A percentile compares a stretch with the other conserved stretches of the same genome.
These are phyloP conservation scores for Stephanodiscus minutulus DNA, from an alignment of 108 stramenopile species.

Conservation along the genomic window DNA sequence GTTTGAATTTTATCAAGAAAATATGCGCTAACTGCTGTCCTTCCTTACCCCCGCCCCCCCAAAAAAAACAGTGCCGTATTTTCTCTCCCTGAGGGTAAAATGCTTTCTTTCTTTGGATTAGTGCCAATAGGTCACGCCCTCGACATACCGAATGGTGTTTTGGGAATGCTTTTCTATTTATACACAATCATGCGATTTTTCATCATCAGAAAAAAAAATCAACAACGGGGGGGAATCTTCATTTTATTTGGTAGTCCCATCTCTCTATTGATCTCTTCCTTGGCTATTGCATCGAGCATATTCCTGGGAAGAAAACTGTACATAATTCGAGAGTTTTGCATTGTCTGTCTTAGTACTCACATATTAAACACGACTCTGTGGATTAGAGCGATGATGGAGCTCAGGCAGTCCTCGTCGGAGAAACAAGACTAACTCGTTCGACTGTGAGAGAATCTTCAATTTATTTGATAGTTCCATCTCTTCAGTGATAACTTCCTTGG, in stretches of 20 bases:
- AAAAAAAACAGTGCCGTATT: constrained; percentile 54
- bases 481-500: constrained; percentile 37
- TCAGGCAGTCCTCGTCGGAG: background rate
- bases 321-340: constrained; percentile 66
- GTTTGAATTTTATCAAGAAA: background rate
- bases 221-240: background rate
- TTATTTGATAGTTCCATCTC: constrained; percentile 35
- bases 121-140: constrained; percentile 60
- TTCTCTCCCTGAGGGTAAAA: constrained; percentile 72
- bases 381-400: constrained; percentile 27
- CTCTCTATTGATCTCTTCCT: constrained; percentile 37
- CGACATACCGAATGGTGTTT: constrained; percentile 75
- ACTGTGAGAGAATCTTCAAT: constrained; percentile 1
- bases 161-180: constrained; percentile 72
- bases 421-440: background rate
- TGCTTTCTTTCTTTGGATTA: constrained; percentile 78
- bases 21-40: no score
- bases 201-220: background rate
- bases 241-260: constrained; percentile 23
- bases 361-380: constrained; percentile 61
- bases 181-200: constrained; percentile 35
- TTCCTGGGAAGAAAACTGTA: constrained; percentile 69
- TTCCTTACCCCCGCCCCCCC: background rate
- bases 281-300: constrained; percentile 59
- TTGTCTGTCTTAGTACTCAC: constrained; percentile 77